Evolutionary conservation across 257 asterid genomes (phyloP).

Genomic region (Ballota nigra): DNA sequence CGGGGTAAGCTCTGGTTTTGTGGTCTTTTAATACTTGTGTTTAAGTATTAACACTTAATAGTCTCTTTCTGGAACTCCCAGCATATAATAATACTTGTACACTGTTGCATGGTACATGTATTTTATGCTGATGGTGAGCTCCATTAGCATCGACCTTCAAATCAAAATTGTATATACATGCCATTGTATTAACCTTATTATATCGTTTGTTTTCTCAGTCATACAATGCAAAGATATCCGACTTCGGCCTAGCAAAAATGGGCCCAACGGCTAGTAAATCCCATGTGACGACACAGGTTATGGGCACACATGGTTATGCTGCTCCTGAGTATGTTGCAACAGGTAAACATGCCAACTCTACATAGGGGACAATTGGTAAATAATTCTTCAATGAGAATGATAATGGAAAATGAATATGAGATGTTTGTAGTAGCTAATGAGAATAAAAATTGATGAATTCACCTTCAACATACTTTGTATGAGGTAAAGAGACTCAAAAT

Average conservation of each 20-base stretch:
- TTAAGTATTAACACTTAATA: background rate
- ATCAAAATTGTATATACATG: background rate
- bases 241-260: constrained; percentile 52
- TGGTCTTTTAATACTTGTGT: background rate
- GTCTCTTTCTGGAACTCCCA: background rate
- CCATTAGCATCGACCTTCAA: too few relatives aligned
- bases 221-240: constrained; percentile 54
- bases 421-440: too few relatives aligned
- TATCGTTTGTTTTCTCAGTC: constrained; percentile 22
- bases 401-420: too few relatives aligned
- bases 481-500: too few relatives aligned
- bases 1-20: constrained; percentile 27
- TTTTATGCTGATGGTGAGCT: background rate
- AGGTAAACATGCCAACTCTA: constrained; percentile 27
- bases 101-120: too few relatives aligned
- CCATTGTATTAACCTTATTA: background rate
- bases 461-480: too few relatives aligned
- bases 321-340: constrained; percentile 59
- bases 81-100: background rate
- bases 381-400: too few relatives aligned
- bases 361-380: too few relatives aligned
- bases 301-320: constrained; percentile 57
- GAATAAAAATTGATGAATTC: too few relatives aligned
- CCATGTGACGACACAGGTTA: constrained; percentile 51
- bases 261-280: constrained; percentile 53